Conservation (phyloP, 2,329 filamentous ascomycete species). For the Pyricularia pennisetigena region DNA sequence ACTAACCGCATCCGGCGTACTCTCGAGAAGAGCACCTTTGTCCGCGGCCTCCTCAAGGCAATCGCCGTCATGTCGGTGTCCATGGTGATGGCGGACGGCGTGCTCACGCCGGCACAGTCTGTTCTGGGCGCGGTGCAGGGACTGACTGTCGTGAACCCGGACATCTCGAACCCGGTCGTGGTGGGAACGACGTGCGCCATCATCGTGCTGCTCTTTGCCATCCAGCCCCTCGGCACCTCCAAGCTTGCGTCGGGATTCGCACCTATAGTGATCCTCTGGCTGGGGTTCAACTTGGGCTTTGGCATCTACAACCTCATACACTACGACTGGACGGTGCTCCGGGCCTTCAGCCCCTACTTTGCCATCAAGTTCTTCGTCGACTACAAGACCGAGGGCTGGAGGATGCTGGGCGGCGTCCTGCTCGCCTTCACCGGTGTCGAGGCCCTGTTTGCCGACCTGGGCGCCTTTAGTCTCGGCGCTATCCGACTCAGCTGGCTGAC, state of each 20-base stretch:
- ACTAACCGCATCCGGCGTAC: slow-evolving; percentile 41
- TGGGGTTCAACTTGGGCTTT: slow-evolving; percentile 49
- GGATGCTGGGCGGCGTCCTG: slow-evolving; percentile 56
- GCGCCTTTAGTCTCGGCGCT: slow-evolving; percentile 58
- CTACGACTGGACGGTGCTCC: slow-evolving; percentile 40
- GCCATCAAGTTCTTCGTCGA: slow-evolving; percentile 49
- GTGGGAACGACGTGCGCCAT: slow-evolving; percentile 55
- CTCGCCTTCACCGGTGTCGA: slow-evolving; percentile 67
- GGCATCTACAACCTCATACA: slow-evolving; percentile 50
- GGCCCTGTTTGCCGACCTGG: slow-evolving; percentile 65
- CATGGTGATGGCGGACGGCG: slow-evolving; percentile 52
- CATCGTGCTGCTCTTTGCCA: slow-evolving; percentile 48
- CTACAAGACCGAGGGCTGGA: slow-evolving; percentile 50
- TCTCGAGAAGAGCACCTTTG: slow-evolving; percentile 44
- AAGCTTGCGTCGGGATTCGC: slow-evolving; percentile 51
- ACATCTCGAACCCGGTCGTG: slow-evolving; percentile 45
- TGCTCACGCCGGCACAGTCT: slow-evolving; percentile 58
- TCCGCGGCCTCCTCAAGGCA: slow-evolving; percentile 44
- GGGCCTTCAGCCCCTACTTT: slow-evolving; percentile 46
- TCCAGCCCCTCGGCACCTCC: slow-evolving; percentile 53
- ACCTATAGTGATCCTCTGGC: slow-evolving; percentile 56
- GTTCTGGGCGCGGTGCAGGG: slow-evolving; percentile 59
- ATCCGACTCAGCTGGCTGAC: slow-evolving; percentile 64
- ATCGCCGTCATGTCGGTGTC: slow-evolving; percentile 55
- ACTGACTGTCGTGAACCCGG: slow-evolving; percentile 42